Evolutionary conservation across 2,329 filamentous ascomycete genomes (phyloP), one percentile per base, ranked within the genome.

Genomic region (Fusarium mexicanum): DNA sequence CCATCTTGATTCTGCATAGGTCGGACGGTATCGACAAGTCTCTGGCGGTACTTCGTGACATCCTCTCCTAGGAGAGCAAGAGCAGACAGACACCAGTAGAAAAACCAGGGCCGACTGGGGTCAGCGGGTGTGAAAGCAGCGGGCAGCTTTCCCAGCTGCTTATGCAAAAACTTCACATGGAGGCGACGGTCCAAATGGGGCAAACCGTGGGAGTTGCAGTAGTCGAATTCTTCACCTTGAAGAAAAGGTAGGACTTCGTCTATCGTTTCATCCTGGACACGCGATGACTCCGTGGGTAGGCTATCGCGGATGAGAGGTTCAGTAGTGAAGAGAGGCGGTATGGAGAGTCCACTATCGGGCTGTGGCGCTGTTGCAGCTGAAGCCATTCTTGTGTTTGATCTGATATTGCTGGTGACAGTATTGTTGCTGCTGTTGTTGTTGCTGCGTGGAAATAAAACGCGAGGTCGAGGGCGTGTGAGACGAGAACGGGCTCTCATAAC

Each of bases 31-130:
- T 91, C 89, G 58, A 93, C 85, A 67, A 96, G 90, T 83, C 89
- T 87, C 73, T 92, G 85, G 64, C 92, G 89, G 82, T 94, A 96
- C 44, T 90, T 83, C 38, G 83, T 83, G 54, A 89, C 86, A 80
- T 98, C 94, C 79, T 95, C 90, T 54, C 94, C 95, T 57, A 99
- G 85, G 40, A 95, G 86, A 33, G 88, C 86, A 73, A 99, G 86
- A 6, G 90, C 94, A 40, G 92, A 90, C 61, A 98, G 86, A 61
- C 90, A 93, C 96, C 96, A 99, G 85, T 98, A 98, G 73, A 98
- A 88, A 79, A 98, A 89, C 96, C 96, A 99, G 16, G 96, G 95
- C 63, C 96, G 88, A 80, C 93, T 95, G 38, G 96, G 92, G 85
- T 99, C 96, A 75, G 95, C 90, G 55, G 87, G 88, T 60, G 92